These are phyloP conservation scores for Cajanus cajan DNA, from an alignment of 306 rosid species.

Conservation along the genomic window DNA sequence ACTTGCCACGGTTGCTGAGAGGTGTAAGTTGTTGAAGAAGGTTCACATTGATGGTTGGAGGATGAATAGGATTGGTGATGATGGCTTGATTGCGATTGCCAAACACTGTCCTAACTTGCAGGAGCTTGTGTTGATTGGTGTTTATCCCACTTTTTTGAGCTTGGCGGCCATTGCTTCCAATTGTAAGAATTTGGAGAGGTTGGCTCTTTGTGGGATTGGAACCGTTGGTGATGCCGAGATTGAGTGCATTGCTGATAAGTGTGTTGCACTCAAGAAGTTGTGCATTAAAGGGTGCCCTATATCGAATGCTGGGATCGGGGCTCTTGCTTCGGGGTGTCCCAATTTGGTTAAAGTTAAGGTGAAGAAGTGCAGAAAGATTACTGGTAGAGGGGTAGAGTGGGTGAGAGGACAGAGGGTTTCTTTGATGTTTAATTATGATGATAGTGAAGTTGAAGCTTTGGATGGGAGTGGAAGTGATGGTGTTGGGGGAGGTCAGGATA, in stretches of 20 bases:
- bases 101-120: conserved; percentile 58
- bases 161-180: conserved; percentile 58
- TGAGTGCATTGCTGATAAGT: conserved; percentile 69
- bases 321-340: conserved; percentile 76
- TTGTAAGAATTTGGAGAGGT: conserved; percentile 64
- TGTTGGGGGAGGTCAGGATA: conserved; percentile 41
- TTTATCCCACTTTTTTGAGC: conserved; percentile 61
- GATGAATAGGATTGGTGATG: conserved; percentile 71
- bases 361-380: conserved; percentile 71
- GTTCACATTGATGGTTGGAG: conserved; percentile 90
- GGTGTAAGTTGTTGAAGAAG: conserved; percentile 68
- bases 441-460: conserved; percentile 45
- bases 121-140: conserved; percentile 78
- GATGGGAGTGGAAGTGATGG: conserved; percentile 44
- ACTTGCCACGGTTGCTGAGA: conserved; percentile 53
- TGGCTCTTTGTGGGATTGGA: conserved; percentile 77
- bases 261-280: conserved; percentile 67
- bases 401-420: conserved; percentile 60
- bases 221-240: conserved; percentile 75
- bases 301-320: conserved; percentile 63
- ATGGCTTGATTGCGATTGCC: conserved; percentile 64
- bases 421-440: conserved; percentile 61
- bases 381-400: conserved; percentile 60
- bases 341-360: conserved; percentile 81
- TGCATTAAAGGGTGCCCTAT: conserved; percentile 87